These are phyloP conservation scores for Austroboletus olivaceoglutinosus DNA, from an alignment of 1,284 basidiomycete species.

Conservation along the genomic window DNA sequence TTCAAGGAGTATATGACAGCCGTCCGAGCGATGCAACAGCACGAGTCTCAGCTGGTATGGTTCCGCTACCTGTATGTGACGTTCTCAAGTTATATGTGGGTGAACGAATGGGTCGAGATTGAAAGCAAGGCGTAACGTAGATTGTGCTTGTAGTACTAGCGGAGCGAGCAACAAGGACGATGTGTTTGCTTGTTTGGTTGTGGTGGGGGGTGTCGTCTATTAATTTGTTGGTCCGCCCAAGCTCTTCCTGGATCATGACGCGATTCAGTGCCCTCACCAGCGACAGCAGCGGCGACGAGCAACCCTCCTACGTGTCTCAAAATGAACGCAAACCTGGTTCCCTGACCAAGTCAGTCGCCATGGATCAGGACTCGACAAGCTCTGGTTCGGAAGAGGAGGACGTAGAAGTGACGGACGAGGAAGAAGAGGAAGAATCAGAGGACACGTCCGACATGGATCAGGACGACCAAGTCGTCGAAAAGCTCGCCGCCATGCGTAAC, in stretches of 20 bases:
- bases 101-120: slow-evolving; percentile 70
- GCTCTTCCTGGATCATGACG: slow-evolving; percentile 32
- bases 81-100: slow-evolving; percentile 93
- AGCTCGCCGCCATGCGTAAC: slow-evolving; percentile 30
- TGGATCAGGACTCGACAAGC: slow-evolving; percentile 22
- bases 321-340: slow-evolving; percentile 20
- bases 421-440: slow-evolving; percentile 39
- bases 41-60: slow-evolving; percentile 83
- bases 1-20: slow-evolving; percentile 56
- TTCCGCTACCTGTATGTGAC: slow-evolving; percentile 83
- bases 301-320: slow-evolving; percentile 22
- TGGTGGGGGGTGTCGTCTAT: slow-evolving; percentile 15
- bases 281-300: slow-evolving; percentile 42
- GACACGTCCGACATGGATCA: slow-evolving; percentile 49
- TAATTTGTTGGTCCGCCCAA: slow-evolving; percentile 22
- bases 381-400: slow-evolving; percentile 24
- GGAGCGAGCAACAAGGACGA: neutral
- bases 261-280: slow-evolving; percentile 43
- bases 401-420: slow-evolving; percentile 32
- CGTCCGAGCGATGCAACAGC: slow-evolving; percentile 70
- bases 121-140: neutral
- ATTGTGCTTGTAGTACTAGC: neutral
- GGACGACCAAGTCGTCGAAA: slow-evolving; percentile 41
- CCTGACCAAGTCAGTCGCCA: slow-evolving; percentile 19
- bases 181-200: slow-evolving; percentile 34